These are phyloP conservation scores for Encephalitozoon cuniculi DNA, from an alignment of 371 early-diverging fungal species.

Conservation along the genomic window DNA sequence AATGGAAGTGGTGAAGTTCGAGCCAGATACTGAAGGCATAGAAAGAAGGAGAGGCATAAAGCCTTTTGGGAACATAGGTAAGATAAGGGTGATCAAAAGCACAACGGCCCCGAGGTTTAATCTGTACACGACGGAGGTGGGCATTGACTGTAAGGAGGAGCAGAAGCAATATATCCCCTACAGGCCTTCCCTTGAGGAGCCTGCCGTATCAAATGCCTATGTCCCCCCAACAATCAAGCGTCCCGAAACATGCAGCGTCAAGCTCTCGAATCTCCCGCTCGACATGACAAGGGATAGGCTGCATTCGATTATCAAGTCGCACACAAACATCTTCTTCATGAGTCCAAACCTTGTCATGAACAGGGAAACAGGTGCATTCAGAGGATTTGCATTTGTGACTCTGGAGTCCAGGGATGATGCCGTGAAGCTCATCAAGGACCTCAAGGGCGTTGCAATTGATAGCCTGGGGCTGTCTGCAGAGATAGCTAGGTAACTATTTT, in stretches of 20 bases:
- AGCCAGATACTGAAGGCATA: conserved; percentile 5
- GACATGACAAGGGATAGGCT: conserved; percentile 25
- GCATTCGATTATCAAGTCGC: not conserved
- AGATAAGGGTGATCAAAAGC: not conserved
- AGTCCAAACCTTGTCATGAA: conserved; percentile 39
- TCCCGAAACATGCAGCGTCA: conserved; percentile 7
- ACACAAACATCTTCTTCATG: conserved; percentile 18
- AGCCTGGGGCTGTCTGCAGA: conserved; percentile 18
- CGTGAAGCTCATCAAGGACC: conserved; percentile 11
- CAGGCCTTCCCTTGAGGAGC: not conserved
- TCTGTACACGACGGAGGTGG: conserved; percentile 4
- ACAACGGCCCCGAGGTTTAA: not conserved
- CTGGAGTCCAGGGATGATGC: conserved; percentile 39
- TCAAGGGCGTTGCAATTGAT: conserved; percentile 21
- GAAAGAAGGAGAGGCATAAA: not conserved
- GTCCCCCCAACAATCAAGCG: not conserved
- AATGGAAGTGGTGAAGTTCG: conserved; percentile 20
- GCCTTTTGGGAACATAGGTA: not conserved
- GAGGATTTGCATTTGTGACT: conserved; percentile 45
- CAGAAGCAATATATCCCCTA: not conserved
- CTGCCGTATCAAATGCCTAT: conserved; percentile 1
- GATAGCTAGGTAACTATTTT: conserved; percentile 1
- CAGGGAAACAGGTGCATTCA: conserved; percentile 33
- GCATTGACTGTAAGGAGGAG: not conserved
- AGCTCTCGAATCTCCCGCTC: conserved; percentile 18